Evolutionary conservation across 441 rosid genomes (phyloP).

Genomic region (Populus hybrid): DNA sequence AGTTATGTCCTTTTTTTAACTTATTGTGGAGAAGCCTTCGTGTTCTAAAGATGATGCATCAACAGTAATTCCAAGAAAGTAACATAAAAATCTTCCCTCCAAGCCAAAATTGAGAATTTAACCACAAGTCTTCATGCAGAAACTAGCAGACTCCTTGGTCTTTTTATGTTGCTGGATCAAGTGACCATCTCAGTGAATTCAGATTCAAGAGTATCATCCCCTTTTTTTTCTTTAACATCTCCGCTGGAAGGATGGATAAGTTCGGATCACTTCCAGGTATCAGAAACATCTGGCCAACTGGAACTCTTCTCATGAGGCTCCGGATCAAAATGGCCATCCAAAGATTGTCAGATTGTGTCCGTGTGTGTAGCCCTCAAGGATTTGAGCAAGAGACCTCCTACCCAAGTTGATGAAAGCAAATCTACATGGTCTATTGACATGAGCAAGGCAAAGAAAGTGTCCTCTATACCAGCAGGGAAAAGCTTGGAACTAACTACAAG

Average conservation of each 20-base stretch:
- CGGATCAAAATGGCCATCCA: constrained; percentile 62
- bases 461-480: constrained; percentile 70
- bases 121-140: not conserved
- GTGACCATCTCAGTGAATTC: no score
- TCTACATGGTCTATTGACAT: constrained; percentile 76
- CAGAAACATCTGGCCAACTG: constrained; percentile 43
- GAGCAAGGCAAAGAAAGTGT: constrained; percentile 69
- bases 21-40: not conserved
- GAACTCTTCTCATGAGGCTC: constrained; percentile 42
- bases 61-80: not conserved
- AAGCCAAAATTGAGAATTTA: not conserved
- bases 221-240: no score
- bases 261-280: constrained; percentile 45
- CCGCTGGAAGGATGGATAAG: no score
- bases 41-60: not conserved
- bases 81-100: not conserved
- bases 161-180: not conserved
- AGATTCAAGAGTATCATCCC: no score
- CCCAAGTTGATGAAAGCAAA: constrained; percentile 59
- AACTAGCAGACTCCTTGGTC: not conserved
- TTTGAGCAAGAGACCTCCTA: constrained; percentile 59
- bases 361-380: constrained; percentile 38
- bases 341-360: constrained; percentile 55
- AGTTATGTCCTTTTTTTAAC: not conserved
- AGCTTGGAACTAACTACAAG: constrained; percentile 74